Evolutionary conservation across 345 rosid genomes (phyloP).

Genomic region (Ceriops zippeliana): DNA sequence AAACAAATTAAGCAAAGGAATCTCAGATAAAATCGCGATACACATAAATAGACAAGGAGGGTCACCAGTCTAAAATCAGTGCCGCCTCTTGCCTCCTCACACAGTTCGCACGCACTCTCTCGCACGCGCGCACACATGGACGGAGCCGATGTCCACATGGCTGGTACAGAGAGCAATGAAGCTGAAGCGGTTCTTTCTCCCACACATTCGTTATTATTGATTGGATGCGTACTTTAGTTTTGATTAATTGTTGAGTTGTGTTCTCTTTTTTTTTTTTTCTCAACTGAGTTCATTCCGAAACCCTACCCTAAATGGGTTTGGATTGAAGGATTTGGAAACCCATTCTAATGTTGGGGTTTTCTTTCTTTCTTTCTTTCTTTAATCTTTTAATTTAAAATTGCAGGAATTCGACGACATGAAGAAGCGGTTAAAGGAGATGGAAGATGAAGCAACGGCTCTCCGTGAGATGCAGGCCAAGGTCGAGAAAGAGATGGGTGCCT

Average conservation of each 20-base stretch:
- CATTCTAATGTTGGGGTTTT: constrained; percentile 2
- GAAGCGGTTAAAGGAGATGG: constrained; percentile 24
- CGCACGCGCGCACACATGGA: constrained; percentile 18
- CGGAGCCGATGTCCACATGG: constrained; percentile 41
- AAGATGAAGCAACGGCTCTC: constrained; percentile 24
- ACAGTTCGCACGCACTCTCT: no score
- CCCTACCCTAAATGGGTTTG: background rate
- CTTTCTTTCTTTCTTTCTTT: background rate
- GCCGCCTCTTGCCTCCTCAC: no score
- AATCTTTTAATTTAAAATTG: background rate
- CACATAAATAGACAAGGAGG: no score
- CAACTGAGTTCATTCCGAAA: background rate
- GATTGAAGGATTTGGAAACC: background rate
- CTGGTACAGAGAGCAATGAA: constrained; percentile 31
- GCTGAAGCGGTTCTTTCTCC: constrained; percentile 17
- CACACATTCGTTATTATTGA: background rate
- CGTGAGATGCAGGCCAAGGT: constrained; percentile 24
- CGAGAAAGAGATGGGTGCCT: constrained; percentile 21
- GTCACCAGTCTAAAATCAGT: no score
- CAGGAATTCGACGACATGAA: constrained; percentile 26
- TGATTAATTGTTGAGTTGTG: background rate
- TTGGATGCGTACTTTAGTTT: background rate
- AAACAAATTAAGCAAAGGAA: no score
- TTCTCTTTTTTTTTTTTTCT: background rate
- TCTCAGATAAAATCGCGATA: no score